Base-by-base conservation (phyloP, 1,139 yeast species). In the Starmera stellimalicola region DNA sequence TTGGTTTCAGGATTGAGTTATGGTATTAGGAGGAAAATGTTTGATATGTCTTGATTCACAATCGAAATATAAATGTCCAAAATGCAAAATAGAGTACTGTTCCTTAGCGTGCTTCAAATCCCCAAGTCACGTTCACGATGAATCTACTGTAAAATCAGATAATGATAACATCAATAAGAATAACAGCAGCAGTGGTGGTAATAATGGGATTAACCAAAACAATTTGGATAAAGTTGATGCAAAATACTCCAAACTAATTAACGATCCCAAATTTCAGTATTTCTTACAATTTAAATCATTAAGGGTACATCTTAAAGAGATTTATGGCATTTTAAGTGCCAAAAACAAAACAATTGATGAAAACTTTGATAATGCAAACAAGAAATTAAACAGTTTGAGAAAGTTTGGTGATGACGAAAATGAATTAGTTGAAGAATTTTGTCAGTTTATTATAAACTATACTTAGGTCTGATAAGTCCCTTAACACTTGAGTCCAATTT, bases 31-130 rank as follows among this genome's bases (percentile, higher is more conserved):
- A n/a, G 25, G 11, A n/a, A 42, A 43, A 15, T 75, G 82, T 54
- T 60, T 56, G 12, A 63, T 77, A 7, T 76, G 83, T 44, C 34
- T 44, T 3, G 48, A 33, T 2, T 44, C 52, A 2, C 57, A 55
- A 27, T 58, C 71, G 22, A 75, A 73, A 44, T 78, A 77, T 52
- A 76, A 68, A 45, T 78, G 87, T 48, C 82, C 85, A 2, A 68
- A 63, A 39, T 77, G 85, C 43, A 44, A 49, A 0, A 41, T 57
- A 4, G 46, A 48, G 26, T 67, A 68, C 51, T 79, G 88, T 45
- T 73, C 83, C 0, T 38, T 79, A 9, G 43, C 38, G 1, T 79
- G 88, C 43, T 79, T 68, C 51, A 78, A 77, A 51, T 56, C 62
- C 16, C 33, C 55, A 10, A 41, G 40, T 8, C 84, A 76, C 45